A percentile compares a stretch with the other conserved stretches of the same genome.
These are phyloP conservation scores for Neurospora sublineolata DNA, from an alignment of 495 filamentous ascomycete genomes.

Conservation along the genomic window DNA sequence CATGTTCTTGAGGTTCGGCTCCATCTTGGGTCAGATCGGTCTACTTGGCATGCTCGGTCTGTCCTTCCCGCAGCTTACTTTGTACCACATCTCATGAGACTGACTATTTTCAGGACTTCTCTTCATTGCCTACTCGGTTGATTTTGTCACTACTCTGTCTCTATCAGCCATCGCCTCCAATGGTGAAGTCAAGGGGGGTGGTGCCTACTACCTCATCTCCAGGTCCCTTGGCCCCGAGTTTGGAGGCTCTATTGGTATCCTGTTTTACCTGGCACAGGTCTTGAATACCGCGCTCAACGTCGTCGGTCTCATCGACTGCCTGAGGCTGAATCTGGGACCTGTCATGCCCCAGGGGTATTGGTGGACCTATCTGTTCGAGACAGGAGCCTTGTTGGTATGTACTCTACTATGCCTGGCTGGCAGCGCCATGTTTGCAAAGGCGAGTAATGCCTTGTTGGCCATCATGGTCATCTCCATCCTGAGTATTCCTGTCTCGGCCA, in stretches of 20 bases:
- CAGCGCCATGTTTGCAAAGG: conserved; percentile 67
- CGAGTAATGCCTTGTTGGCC: conserved; percentile 66
- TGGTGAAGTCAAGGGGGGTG: conserved; percentile 77
- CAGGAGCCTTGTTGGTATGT: conserved; percentile 58
- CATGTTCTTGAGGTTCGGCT: conserved; percentile 80
- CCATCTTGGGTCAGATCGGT: conserved; percentile 68
- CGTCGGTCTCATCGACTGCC: conserved; percentile 74
- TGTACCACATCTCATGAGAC: background rate
- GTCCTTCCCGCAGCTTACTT: conserved; percentile 1
- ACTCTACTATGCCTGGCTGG: conserved; percentile 70
- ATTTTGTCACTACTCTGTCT: conserved; percentile 74
- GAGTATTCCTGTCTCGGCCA: conserved; percentile 68
- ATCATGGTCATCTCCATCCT: conserved; percentile 65
- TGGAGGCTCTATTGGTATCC: conserved; percentile 81
- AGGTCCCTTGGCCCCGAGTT: conserved; percentile 80
- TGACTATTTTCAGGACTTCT: conserved; percentile 48
- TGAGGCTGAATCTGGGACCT: conserved; percentile 67
- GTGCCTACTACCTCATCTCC: conserved; percentile 83
- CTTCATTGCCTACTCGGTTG: conserved; percentile 58
- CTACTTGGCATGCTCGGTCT: conserved; percentile 70
- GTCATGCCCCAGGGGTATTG: conserved; percentile 59
- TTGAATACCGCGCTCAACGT: conserved; percentile 86
- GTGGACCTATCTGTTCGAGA: conserved; percentile 72
- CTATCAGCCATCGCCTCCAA: conserved; percentile 84
- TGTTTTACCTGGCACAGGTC: conserved; percentile 76